Base-by-base conservation (phyloP, 768 basidiomycete species). In the Galerina sulciceps region DNA sequence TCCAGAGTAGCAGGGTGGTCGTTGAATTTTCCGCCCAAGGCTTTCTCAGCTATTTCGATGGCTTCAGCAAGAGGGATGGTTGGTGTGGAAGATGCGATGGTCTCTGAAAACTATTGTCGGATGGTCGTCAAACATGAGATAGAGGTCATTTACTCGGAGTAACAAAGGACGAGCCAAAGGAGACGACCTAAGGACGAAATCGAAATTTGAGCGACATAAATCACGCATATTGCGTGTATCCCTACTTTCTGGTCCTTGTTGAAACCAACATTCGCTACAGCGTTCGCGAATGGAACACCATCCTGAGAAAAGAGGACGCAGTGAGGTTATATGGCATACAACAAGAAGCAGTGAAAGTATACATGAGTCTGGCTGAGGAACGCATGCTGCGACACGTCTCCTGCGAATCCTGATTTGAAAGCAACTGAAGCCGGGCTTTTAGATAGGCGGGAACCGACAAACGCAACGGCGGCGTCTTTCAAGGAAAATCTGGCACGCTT, bases 1-100 rank as follows among this genome's bases (percentile, higher is more conserved):
- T 83, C 79, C 26, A 82, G 54, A 2, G 74, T 73, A 0, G 80
- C 55, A 1, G 78, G 73, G 36, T 74, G 74, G 45, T 72, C 65
- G 66, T 82, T 83, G 72, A 67, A 79, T 13, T 71, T 78, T 10
- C 80, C 81, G 17, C 65, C 69, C 0, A 83, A 70, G 1, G 72
- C 64, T n/a, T 67, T 55, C 65, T 83, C 81, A 4, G 79, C 78
- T 22, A 67, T 71, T 3, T 71, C 48, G 35, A 57, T 59, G 13
- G 62, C 71, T 77, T 75, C 13, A 74, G 74, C 60, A 13, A 76
- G 54, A 11, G 74, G 63, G 40, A 84, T 47, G 14, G 73, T 67
- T 0, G 81, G 80, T 0, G 62, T 76, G 8, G 76, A 69, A n/a
- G 75, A 65, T 8, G 81, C 74, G 46, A 76, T 73, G 11, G 54